Conservation (phyloP, 2,329 filamentous ascomycete genomes). For the Verticillium nonalfalfae region DNA sequence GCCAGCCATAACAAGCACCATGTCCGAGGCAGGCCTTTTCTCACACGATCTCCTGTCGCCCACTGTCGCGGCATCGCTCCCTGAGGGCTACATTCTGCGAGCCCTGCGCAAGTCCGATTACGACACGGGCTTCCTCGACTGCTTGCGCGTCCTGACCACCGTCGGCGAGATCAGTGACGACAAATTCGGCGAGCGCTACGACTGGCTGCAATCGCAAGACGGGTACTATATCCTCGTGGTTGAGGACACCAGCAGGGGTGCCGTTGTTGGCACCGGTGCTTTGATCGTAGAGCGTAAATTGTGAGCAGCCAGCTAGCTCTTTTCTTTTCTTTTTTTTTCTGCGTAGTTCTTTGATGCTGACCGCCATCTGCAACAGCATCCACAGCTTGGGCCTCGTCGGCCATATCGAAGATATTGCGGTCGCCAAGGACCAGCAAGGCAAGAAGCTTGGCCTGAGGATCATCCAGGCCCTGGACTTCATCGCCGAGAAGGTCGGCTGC, state of each 20-base stretch:
- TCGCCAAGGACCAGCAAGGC: slow-evolving; percentile 90
- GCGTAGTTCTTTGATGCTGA: too few species aligned
- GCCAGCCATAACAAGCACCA: not conserved
- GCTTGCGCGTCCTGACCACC: slow-evolving; percentile 83
- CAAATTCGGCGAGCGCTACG: slow-evolving; percentile 72
- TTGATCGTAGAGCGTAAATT: slow-evolving; percentile 93
- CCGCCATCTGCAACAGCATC: slow-evolving; percentile 44
- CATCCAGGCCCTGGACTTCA: slow-evolving; percentile 86
- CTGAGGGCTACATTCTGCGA: slow-evolving; percentile 76
- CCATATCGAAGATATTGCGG: slow-evolving; percentile 97
- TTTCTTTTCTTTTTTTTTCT: slow-evolving; percentile 1
- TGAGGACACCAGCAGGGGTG: slow-evolving; percentile 56
- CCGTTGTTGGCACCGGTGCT: slow-evolving; percentile 84
- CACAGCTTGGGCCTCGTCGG: slow-evolving; percentile 78
- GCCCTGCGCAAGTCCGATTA: slow-evolving; percentile 76
- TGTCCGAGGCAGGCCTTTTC: slow-evolving; percentile 61
- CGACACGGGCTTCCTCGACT: slow-evolving; percentile 78
- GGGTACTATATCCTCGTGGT: slow-evolving; percentile 87
- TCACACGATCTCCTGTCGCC: slow-evolving; percentile 70
- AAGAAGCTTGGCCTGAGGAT: slow-evolving; percentile 92
- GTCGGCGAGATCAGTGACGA: slow-evolving; percentile 79
- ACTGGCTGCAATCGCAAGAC: slow-evolving; percentile 69
- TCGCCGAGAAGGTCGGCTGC: slow-evolving; percentile 84
- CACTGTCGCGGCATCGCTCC: slow-evolving; percentile 64
- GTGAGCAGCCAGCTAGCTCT: slow-evolving; percentile 37